These are phyloP conservation scores for Alternaria postmessia DNA, from an alignment of 2,329 filamentous ascomycete genomes.

Conservation along the genomic window DNA sequence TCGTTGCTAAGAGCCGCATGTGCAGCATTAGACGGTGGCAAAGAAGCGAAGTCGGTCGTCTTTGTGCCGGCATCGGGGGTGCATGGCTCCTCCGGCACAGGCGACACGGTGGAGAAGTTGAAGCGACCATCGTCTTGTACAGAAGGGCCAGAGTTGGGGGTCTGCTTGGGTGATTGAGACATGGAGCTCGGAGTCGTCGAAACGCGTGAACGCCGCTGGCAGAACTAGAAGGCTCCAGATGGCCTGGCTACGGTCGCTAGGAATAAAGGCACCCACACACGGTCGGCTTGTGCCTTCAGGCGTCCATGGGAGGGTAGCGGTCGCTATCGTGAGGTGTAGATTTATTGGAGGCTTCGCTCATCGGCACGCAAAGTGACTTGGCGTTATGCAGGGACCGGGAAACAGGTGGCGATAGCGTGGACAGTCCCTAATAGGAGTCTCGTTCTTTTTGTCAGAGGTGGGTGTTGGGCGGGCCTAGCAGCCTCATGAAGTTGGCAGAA, in stretches of 20 bases:
- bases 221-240: background rate
- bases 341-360: background rate
- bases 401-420: constrained; percentile 20
- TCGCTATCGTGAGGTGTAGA: constrained; percentile 9
- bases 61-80: constrained; percentile 15
- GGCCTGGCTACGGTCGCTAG: constrained; percentile 7
- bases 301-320: constrained; percentile 28
- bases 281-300: constrained; percentile 22
- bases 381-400: constrained; percentile 34
- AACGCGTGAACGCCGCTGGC: background rate
- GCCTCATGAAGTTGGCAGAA: constrained; percentile 16
- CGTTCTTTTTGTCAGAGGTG: constrained; percentile 10
- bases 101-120: constrained; percentile 22
- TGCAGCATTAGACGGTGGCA: constrained; percentile 18
- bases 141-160: constrained; percentile 19
- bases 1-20: constrained; percentile 29
- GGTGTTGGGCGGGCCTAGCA: constrained; percentile 9
- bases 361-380: constrained; percentile 18
- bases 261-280: constrained; percentile 16
- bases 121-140: constrained; percentile 10
- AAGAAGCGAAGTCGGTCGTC: constrained; percentile 3
- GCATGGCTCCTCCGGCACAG: constrained; percentile 23
- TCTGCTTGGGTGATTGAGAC: constrained; percentile 36
- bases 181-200: constrained; percentile 24
- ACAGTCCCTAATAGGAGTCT: constrained; percentile 19